Conservation (phyloP, 371 early-diverging fungal species). For the Basidiobolus heterosporus region DNA sequence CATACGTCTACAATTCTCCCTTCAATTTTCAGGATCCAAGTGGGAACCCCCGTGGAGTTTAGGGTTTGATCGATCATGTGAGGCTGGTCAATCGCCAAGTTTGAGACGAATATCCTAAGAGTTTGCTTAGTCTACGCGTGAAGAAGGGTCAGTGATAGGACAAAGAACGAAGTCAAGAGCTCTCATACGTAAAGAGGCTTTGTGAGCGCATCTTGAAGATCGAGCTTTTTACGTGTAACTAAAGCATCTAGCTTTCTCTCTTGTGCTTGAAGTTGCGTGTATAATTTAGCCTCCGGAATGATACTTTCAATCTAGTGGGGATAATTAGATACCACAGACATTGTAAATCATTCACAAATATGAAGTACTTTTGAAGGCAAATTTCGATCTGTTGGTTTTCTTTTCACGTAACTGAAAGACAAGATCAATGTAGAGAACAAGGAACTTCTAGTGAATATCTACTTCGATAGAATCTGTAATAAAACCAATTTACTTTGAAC, state of each 20-base stretch:
- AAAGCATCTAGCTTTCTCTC: constrained; percentile 79
- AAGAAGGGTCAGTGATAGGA: neutral
- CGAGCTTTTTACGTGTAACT: constrained; percentile 74
- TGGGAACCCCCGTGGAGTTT: constrained; percentile 27
- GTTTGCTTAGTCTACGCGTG: constrained; percentile 46
- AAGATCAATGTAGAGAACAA: too few relatives aligned
- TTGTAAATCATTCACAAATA: too few relatives aligned
- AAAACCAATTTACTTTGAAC: too few relatives aligned
- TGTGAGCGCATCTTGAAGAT: constrained; percentile 68
- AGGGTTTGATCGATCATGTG: constrained; percentile 24
- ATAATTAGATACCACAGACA: too few relatives aligned
- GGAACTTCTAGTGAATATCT: too few relatives aligned
- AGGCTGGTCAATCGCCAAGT: constrained; percentile 57
- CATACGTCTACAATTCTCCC: constrained; percentile 59
- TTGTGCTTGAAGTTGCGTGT: constrained; percentile 63
- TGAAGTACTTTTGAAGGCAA: too few relatives aligned
- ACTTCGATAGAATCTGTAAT: too few relatives aligned
- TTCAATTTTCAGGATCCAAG: constrained; percentile 85
- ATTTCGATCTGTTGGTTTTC: too few relatives aligned
- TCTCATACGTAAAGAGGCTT: constrained; percentile 43
- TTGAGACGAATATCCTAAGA: constrained; percentile 79
- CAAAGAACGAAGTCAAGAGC: neutral
- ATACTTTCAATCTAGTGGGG: constrained; percentile 54
- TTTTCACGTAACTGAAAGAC: too few relatives aligned
- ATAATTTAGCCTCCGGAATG: constrained; percentile 82